Conservation (phyloP, 1,139 yeast species). For the Entelexis paramagnoliae region DNA sequence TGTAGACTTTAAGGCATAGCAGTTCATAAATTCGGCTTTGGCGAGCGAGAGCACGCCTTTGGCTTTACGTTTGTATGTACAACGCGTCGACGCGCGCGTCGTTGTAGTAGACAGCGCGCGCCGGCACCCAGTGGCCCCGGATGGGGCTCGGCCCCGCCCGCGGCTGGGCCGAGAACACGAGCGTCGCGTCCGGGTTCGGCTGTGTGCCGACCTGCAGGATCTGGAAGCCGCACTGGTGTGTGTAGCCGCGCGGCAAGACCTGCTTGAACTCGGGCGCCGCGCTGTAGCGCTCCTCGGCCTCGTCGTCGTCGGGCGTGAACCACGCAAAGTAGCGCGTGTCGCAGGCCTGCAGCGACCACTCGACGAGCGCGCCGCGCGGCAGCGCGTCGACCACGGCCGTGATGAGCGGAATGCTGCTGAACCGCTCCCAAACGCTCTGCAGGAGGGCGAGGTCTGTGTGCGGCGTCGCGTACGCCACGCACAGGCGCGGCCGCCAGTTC, state of each 20-base stretch:
- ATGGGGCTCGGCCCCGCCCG: background rate
- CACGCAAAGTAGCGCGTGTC: conserved; percentile 23
- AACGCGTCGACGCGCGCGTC: conserved; percentile 1
- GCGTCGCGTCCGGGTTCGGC: background rate
- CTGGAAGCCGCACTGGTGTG: conserved; percentile 17
- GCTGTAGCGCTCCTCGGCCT: conserved; percentile 19
- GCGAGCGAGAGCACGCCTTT: no score
- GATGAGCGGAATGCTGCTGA: conserved; percentile 22
- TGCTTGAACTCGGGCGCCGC: conserved; percentile 12
- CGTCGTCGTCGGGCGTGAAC: conserved; percentile 25
- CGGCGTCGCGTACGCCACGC: conserved; percentile 40
- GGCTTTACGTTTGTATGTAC: conserved; percentile 4
- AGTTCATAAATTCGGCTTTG: no score
- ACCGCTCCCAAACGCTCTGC: conserved; percentile 34
- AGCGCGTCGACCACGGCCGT: conserved; percentile 51
- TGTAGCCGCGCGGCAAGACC: background rate
- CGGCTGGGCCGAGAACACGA: background rate
- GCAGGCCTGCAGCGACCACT: conserved; percentile 42
- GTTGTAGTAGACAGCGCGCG: conserved; percentile 3
- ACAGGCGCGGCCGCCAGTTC: conserved; percentile 38
- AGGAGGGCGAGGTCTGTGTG: conserved; percentile 30
- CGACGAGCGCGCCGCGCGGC: conserved; percentile 63
- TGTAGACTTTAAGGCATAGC: no score
- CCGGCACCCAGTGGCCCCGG: conserved; percentile 9
- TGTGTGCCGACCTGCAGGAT: background rate